Percentiles rank a stretch among this genome's conserved stretches.
These are phyloP conservation scores for Fusarium longipes DNA, from an alignment of 2,329 filamentous ascomycete genomes.

Conservation along the genomic window DNA sequence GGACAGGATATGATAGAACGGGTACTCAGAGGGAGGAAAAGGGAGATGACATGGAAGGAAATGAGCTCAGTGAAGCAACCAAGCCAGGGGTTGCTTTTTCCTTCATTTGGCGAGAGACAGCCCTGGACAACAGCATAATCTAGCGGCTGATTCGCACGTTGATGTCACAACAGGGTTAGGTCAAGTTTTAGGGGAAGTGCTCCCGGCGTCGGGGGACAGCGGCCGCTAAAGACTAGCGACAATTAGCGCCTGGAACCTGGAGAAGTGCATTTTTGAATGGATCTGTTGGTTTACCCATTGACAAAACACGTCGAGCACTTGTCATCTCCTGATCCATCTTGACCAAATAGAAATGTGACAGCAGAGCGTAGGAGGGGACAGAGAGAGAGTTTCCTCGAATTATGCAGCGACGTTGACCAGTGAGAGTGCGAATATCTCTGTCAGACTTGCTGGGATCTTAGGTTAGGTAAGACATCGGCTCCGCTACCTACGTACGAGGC, in stretches of 20 bases:
- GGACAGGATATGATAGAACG: neutral
- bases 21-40: slow-evolving; percentile 13
- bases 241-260: slow-evolving; percentile 26
- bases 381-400: slow-evolving; percentile 1
- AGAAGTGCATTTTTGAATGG: slow-evolving; percentile 4
- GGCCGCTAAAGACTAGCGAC: slow-evolving; percentile 39
- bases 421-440: slow-evolving; percentile 12
- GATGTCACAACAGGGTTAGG: slow-evolving; percentile 24
- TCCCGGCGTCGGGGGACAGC: slow-evolving; percentile 26
- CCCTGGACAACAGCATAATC: slow-evolving; percentile 12
- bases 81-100: slow-evolving; percentile 28
- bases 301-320: slow-evolving; percentile 5
- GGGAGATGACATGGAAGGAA: slow-evolving; percentile 25
- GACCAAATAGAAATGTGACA: slow-evolving; percentile 32
- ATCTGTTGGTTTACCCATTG: slow-evolving; percentile 31
- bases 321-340: slow-evolving; percentile 10
- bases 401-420: slow-evolving; percentile 21
- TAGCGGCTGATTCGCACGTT: slow-evolving; percentile 23
- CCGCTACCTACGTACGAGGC: neutral
- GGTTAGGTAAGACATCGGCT: slow-evolving; percentile 7
- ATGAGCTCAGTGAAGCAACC: slow-evolving; percentile 16
- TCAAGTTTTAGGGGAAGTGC: slow-evolving; percentile 17
- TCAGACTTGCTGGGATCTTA: slow-evolving; percentile 20
- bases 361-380: slow-evolving; percentile 26
- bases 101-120: slow-evolving; percentile 12